Evolutionary conservation across 106 monocot species (phyloP), one percentile per base, ranked within the genome.

Genomic region (Dioscorea zingiberensis): DNA sequence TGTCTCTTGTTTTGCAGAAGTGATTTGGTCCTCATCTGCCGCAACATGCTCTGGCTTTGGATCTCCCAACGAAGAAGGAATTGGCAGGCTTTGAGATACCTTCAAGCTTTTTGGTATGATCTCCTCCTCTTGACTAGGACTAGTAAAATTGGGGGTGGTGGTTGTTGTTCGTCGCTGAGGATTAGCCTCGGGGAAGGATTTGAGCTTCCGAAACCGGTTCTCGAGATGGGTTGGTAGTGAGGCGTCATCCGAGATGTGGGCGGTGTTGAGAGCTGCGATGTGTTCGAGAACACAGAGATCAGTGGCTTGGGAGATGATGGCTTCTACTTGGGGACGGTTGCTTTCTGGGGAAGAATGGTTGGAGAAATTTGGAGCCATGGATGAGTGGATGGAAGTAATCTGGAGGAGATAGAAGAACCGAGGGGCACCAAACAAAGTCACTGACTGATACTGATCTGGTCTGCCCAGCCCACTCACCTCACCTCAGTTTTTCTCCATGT

Each of bases 191-290:
- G 83, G 84, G 30, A 88, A 75, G 18, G 88, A 81, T 25, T 84
- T 84, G 78, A 88, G 88, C 72, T 78, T 78, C 10, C 72, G 62
- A 75, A 84, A 84, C 5, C 84, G 80, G 60, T 69, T 28, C 16
- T 88, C 88, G 69, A 88, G 63, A 55, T 76, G 57, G 60, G 77
- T n/a, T 15, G 88, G 78, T 46, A 88, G 84, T 16, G 57, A 13
- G 65, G 77, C 55, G 62, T 66, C 69, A 19, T 53, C 56, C 22
- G 79, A 60, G 63, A 84, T 76, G 62, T 88, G 83, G 24, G 80
- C 71, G 47, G 77, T 81, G 84, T 88, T 88, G 77, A 88, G 84
- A 51, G 69, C 57, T 17, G 88, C 77, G 56, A 88, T 75, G 19
- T 84, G 84, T 48, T 88, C 84, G 38, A 88, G 80, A 15, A 73